Evolutionary conservation across 768 basidiomycete species (phyloP).

Genomic region (Kwoniella europaea): DNA sequence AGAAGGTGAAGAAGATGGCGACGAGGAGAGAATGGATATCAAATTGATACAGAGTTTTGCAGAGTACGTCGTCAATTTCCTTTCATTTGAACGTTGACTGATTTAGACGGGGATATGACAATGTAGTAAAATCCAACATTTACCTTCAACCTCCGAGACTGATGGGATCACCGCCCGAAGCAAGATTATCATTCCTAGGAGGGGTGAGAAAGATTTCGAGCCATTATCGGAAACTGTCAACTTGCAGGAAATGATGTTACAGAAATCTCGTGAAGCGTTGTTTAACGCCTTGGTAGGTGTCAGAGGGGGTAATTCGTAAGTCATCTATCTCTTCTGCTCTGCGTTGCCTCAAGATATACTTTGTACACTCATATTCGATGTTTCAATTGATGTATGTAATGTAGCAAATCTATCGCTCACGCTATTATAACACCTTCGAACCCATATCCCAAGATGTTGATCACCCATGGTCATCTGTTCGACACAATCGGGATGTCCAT

Average conservation of each 20-base stretch:
- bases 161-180: constrained; percentile 17
- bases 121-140: constrained; percentile 49
- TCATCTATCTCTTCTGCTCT: constrained; percentile 55
- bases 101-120: background rate
- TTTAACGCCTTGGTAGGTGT: constrained; percentile 76
- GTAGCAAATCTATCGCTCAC: constrained; percentile 58
- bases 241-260: constrained; percentile 76
- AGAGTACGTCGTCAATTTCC: constrained; percentile 28
- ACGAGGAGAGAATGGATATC: constrained; percentile 46
- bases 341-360: too few relatives aligned
- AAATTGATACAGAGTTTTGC: constrained; percentile 52
- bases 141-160: constrained; percentile 21
- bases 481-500: constrained; percentile 78
- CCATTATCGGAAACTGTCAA: constrained; percentile 65
- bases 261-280: constrained; percentile 81
- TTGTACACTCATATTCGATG: too few relatives aligned
- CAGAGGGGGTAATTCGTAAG: constrained; percentile 76
- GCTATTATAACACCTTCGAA: constrained; percentile 44
- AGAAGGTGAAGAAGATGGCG: constrained; percentile 50
- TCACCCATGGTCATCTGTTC: constrained; percentile 77
- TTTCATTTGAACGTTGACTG: background rate
- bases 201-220: constrained; percentile 98
- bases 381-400: too few relatives aligned
- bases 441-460: constrained; percentile 49
- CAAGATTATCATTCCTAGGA: constrained; percentile 76